phyloP scores from a whole-genome alignment of 2,329 filamentous ascomycete genomes.

The Cercospora janseana region DNA sequence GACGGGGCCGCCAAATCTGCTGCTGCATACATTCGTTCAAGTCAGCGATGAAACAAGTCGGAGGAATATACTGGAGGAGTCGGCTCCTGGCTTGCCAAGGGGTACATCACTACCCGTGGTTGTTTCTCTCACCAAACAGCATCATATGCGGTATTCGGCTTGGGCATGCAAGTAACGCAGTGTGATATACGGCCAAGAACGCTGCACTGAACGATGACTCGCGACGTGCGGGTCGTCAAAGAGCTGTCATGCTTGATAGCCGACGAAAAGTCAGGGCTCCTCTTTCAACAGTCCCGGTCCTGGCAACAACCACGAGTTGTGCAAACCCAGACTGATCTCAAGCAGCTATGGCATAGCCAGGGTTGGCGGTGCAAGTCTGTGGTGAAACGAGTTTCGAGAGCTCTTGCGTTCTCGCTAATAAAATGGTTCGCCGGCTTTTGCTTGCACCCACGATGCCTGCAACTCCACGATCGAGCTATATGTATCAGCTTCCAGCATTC shows the following conservation, averaged over 20 bases:
- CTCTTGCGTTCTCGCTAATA: neutral
- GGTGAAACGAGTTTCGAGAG: neutral
- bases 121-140: too few relatives aligned
- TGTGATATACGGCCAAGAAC: too few relatives aligned
- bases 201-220: neutral
- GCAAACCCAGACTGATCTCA: neutral
- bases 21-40: conserved; percentile 27
- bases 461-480: neutral
- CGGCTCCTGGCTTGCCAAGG: too few relatives aligned
- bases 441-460: neutral
- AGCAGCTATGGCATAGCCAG: neutral
- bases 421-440: neutral
- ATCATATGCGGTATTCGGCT: too few relatives aligned
- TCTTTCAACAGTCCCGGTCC: neutral
- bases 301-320: conserved; percentile 3
- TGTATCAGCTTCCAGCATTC: conserved; percentile 4
- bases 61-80: too few relatives aligned
- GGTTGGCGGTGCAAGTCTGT: neutral
- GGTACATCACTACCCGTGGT: too few relatives aligned
- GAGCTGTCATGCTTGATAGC: neutral
- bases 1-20: conserved; percentile 18
- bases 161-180: too few relatives aligned
- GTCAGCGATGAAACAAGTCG: conserved; percentile 25
- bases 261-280: neutral
- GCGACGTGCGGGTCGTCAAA: neutral